Evolutionary conservation across 2,329 filamentous ascomycete species (phyloP).

Genomic region (Neopestalotiopsis rosae): DNA sequence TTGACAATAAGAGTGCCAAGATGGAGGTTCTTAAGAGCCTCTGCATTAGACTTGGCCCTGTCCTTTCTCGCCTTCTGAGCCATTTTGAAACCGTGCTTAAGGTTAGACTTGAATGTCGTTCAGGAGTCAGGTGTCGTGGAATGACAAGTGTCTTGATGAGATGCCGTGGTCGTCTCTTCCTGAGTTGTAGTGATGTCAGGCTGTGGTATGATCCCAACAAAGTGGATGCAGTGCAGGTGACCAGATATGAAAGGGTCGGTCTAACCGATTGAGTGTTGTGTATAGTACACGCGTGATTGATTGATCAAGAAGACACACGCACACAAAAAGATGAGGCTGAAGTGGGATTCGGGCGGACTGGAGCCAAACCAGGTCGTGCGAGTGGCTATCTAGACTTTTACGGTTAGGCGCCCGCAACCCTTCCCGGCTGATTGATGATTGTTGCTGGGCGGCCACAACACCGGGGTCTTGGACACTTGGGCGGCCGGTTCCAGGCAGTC

Average conservation of each 20-base stretch:
- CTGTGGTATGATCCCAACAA: neutral
- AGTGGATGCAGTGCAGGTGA: neutral
- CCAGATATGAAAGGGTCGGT: neutral
- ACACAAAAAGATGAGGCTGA: constrained; percentile 10
- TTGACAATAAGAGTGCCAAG: constrained; percentile 76
- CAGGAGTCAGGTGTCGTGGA: neutral
- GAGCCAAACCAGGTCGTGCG: neutral
- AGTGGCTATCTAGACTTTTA: constrained; percentile 11
- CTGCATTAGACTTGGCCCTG: constrained; percentile 77
- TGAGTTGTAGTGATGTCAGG: neutral
- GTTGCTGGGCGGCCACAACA: constrained; percentile 42
- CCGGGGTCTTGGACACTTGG: constrained; percentile 22
- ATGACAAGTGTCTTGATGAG: neutral
- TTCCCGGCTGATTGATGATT: constrained; percentile 6
- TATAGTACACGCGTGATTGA: neutral
- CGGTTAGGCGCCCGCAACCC: constrained; percentile 27
- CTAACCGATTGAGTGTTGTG: neutral
- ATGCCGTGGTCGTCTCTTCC: neutral
- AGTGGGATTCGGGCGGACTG: neutral
- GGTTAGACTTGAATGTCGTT: neutral
- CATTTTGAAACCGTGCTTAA: constrained; percentile 43
- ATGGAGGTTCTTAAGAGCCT: constrained; percentile 81
- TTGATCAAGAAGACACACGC: neutral
- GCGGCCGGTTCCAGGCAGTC: constrained; percentile 20
- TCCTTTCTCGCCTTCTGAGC: constrained; percentile 70